Evolutionary conservation across 495 filamentous ascomycete genomes (phyloP).

Genomic region (Aspergillus panamensis): DNA sequence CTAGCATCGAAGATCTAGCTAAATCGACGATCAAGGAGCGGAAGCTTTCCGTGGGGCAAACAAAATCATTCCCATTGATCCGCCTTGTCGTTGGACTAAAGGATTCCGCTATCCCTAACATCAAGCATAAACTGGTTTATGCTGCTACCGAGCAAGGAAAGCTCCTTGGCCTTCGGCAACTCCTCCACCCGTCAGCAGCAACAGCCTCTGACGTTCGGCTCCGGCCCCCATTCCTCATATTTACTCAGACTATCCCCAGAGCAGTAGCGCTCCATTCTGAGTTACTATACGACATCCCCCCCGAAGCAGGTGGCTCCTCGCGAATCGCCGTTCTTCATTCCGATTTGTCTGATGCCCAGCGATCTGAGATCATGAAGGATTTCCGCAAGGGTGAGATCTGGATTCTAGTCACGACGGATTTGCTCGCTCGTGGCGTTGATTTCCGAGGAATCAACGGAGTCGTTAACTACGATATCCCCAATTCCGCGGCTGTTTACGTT

Average conservation of each 20-base stretch:
- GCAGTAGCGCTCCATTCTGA: conserved; percentile 84
- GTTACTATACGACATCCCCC: conserved; percentile 89
- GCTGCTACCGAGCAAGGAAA: conserved; percentile 91
- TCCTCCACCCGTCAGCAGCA: conserved; percentile 73
- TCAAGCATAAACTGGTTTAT: conserved; percentile 85
- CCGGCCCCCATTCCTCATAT: conserved; percentile 85
- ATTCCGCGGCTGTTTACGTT: conserved; percentile 81
- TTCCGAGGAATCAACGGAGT: conserved; percentile 89
- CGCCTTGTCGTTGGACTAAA: conserved; percentile 92
- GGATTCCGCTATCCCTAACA: conserved; percentile 89
- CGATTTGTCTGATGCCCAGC: conserved; percentile 69
- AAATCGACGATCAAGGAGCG: conserved; percentile 57
- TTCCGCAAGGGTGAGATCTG: conserved; percentile 93
- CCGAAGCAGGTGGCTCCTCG: conserved; percentile 77
- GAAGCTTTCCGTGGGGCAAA: conserved; percentile 24
- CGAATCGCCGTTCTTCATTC: conserved; percentile 91
- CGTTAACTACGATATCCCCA: conserved; percentile 95
- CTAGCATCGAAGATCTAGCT: conserved; percentile 78
- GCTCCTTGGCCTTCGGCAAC: conserved; percentile 83
- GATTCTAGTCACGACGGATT: conserved; percentile 92
- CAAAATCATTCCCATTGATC: conserved; percentile 51
- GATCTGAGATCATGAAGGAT: conserved; percentile 75
- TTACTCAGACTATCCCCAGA: conserved; percentile 89
- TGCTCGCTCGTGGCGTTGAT: conserved; percentile 86
- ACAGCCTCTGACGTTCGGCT: conserved; percentile 58